Evolutionary conservation across 129 eudicot species (phyloP), one percentile per base, ranked within the genome.

Genomic region (Smallanthus sonchifolius): DNA sequence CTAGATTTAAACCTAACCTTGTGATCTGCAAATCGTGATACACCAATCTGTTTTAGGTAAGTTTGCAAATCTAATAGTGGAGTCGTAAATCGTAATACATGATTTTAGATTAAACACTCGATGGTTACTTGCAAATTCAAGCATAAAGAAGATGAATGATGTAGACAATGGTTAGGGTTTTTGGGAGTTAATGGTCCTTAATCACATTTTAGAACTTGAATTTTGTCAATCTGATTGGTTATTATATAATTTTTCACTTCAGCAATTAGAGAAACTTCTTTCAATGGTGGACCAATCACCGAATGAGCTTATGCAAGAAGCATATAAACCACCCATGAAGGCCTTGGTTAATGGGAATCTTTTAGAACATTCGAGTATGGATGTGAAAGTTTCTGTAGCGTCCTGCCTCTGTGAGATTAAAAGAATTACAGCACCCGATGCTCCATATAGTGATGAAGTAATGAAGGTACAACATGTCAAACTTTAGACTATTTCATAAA

Each of bases 401-500:
- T 68, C 94, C 10, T 95, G 99, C 83, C 83, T 95, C 57, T 87
- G 94, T 66, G 99, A 95, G 79, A 91, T 95, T 16, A 91, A 95
- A 10, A 87, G 99, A 80, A 84, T 91, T 42, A 91, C 99, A 11
- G 97, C 99, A 6, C 99, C 99, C 6, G 97, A 95, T 19, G 97
- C 99, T 49, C 99, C 99, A 1, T 95, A 88, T 71, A 78, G 16
- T 2, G 99, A 95, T 72, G 97, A 91, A 4, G 78, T 82, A 67
- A 85, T 95, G 96, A 91, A 95, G 94, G 99, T 91, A 72, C 73
- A 15, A 24, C 37, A 56, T 24, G 49, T 47, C 70, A n/a, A 54
- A 14, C 66, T 14, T 48, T 51, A 56, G 24, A 30, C 55, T 47
- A 3, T 69, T 39, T 65, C 39, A 24, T 54, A 35, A 7, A 35